These are phyloP conservation scores for Phytopythium litorale DNA, from an alignment of 352 stramenopile species.

Conservation along the genomic window DNA sequence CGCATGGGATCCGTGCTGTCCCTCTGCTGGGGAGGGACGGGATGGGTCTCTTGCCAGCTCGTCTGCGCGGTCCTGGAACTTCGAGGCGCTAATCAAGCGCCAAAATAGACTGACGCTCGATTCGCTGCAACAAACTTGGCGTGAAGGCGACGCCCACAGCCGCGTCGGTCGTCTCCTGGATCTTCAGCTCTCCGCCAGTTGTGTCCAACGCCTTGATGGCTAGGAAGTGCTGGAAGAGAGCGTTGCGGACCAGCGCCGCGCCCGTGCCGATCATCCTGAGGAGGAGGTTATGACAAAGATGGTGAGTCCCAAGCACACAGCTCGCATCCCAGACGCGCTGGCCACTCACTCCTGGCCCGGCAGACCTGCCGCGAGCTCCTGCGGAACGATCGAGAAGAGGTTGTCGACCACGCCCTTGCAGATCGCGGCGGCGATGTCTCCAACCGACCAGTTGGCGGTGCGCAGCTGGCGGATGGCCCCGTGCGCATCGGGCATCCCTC, in stretches of 20 bases:
- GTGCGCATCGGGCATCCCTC: slow-evolving; percentile 19
- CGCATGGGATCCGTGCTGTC: background rate
- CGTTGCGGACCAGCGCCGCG: slow-evolving; percentile 51
- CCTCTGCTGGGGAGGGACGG: background rate
- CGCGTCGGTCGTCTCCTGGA: slow-evolving; percentile 37
- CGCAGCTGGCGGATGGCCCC: slow-evolving; percentile 40
- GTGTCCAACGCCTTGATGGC: slow-evolving; percentile 20
- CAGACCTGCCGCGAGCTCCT: slow-evolving; percentile 24
- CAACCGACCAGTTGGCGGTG: slow-evolving; percentile 51
- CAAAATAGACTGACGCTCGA: background rate
- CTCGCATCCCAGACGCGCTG: background rate
- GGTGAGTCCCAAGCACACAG: slow-evolving; percentile 1
- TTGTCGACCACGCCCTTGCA: slow-evolving; percentile 56
- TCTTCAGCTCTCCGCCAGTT: slow-evolving; percentile 11
- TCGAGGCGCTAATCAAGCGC: no score
- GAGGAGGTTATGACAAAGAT: background rate
- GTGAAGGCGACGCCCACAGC: slow-evolving; percentile 44
- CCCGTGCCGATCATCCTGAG: slow-evolving; percentile 58
- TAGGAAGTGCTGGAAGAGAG: slow-evolving; percentile 48
- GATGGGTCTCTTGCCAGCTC: background rate
- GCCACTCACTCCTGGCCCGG: slow-evolving; percentile 30
- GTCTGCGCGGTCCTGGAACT: background rate
- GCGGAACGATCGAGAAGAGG: slow-evolving; percentile 53
- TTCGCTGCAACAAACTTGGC: slow-evolving; percentile 18
- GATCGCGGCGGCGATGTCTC: slow-evolving; percentile 62